Evolutionary conservation across 1,139 yeast species (phyloP).

Genomic region (Debaryomyces robertsiae): DNA sequence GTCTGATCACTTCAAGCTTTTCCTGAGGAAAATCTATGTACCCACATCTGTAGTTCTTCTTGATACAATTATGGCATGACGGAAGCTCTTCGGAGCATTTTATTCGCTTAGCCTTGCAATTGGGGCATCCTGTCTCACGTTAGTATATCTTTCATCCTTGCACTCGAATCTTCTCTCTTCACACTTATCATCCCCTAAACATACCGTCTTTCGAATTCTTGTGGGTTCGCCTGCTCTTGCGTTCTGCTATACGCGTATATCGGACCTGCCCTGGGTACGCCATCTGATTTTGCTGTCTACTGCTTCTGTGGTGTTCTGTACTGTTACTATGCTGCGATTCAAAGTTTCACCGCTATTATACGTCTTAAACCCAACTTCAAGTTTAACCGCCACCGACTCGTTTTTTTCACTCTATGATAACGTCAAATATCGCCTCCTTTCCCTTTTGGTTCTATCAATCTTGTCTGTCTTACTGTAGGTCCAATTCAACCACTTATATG

Average conservation of each 20-base stretch:
- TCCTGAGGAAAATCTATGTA: conserved; percentile 46
- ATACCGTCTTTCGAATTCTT: conserved; percentile 48
- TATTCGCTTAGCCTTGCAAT: conserved; percentile 47
- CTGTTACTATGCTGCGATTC: too few species aligned
- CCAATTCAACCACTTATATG: too few species aligned
- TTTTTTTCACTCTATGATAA: too few species aligned
- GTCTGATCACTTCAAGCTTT: conserved; percentile 34
- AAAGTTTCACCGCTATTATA: too few species aligned
- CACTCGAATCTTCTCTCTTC: neutral
- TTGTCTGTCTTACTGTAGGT: too few species aligned
- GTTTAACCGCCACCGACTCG: too few species aligned
- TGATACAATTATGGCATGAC: conserved; percentile 41
- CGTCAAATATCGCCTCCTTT: too few species aligned
- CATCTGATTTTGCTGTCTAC: too few species aligned
- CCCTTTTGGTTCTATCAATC: too few species aligned
- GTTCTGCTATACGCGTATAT: conserved; percentile 19
- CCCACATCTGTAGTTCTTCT: conserved; percentile 44
- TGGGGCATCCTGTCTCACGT: conserved; percentile 37
- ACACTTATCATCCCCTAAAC: conserved; percentile 12
- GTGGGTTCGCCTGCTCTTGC: conserved; percentile 47
- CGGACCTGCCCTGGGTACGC: conserved; percentile 2
- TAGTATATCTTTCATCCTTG: too few species aligned
- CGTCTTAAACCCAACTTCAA: too few species aligned
- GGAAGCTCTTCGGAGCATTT: conserved; percentile 51
- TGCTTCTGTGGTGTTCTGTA: too few species aligned